Percentiles rank a stretch among this genome's conserved stretches.
phyloP scores from a whole-genome alignment of 1,284 basidiomycete genomes.

The Bondarzewia mesenterica region DNA sequence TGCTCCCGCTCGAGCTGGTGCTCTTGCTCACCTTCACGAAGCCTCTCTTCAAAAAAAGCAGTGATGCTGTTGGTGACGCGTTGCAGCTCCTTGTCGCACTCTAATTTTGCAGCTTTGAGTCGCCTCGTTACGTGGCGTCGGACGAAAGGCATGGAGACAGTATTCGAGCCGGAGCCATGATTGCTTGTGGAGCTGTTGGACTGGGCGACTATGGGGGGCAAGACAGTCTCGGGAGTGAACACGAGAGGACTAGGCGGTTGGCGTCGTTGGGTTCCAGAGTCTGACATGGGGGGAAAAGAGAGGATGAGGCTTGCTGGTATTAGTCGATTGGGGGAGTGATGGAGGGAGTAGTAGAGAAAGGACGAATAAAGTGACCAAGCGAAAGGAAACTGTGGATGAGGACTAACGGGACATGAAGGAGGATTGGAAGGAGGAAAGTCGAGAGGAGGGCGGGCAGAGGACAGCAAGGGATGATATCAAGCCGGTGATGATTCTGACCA shows the following conservation, averaged over 20 bases:
- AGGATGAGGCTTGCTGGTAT: no score
- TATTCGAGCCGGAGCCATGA: slow-evolving; percentile 51
- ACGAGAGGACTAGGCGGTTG: slow-evolving; percentile 72
- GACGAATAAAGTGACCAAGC: not conserved
- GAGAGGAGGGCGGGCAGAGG: no score
- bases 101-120: slow-evolving; percentile 88
- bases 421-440: no score
- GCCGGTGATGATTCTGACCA: no score
- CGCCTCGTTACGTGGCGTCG: slow-evolving; percentile 90
- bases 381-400: not conserved
- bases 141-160: slow-evolving; percentile 87
- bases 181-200: slow-evolving; percentile 31
- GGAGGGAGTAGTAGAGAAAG: slow-evolving; percentile 2
- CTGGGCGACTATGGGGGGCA: slow-evolving; percentile 40
- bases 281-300: slow-evolving; percentile 42
- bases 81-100: slow-evolving; percentile 92
- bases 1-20: slow-evolving; percentile 54
- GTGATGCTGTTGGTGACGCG: slow-evolving; percentile 92
- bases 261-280: slow-evolving; percentile 48
- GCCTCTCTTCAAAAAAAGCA: slow-evolving; percentile 84
- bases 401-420: not conserved
- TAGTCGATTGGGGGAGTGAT: slow-evolving; percentile 5
- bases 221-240: slow-evolving; percentile 57
- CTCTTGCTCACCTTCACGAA: slow-evolving; percentile 67
- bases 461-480: no score